These are phyloP conservation scores for Debaryomyces tyrocola DNA, from an alignment of 805 yeast species.

Conservation along the genomic window DNA sequence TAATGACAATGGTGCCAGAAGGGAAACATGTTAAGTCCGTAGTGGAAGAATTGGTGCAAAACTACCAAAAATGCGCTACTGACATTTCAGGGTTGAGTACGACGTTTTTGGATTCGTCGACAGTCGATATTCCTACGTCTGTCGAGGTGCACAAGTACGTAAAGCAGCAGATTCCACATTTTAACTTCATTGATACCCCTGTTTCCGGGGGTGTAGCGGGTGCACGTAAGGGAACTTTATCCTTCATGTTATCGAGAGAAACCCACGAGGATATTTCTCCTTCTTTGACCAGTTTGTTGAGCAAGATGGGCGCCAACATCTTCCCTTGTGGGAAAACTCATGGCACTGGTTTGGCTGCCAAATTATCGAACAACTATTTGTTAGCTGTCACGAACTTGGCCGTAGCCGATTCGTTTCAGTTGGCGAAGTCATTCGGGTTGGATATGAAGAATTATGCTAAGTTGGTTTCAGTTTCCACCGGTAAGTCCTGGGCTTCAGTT, in stretches of 20 bases:
- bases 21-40: slow-evolving; percentile 48
- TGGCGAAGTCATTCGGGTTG: slow-evolving; percentile 50
- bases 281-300: slow-evolving; percentile 26
- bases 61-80: slow-evolving; percentile 19
- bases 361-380: slow-evolving; percentile 52
- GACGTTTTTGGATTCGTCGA: slow-evolving; percentile 49
- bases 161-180: slow-evolving; percentile 27
- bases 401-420: slow-evolving; percentile 54
- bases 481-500: slow-evolving; percentile 54
- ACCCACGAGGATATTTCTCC: slow-evolving; percentile 28
- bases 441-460: slow-evolving; percentile 47
- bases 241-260: slow-evolving; percentile 51
- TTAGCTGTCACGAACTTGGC: slow-evolving; percentile 55
- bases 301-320: slow-evolving; percentile 48
- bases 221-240: slow-evolving; percentile 50
- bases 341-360: slow-evolving; percentile 56
- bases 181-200: slow-evolving; percentile 54
- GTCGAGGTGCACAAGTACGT: slow-evolving; percentile 37
- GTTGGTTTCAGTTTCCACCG: slow-evolving; percentile 51
- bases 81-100: slow-evolving; percentile 15
- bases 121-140: slow-evolving; percentile 52
- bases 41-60: slow-evolving; percentile 36
- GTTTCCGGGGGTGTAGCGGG: slow-evolving; percentile 59
- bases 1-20: slow-evolving; percentile 57
- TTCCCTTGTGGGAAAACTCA: slow-evolving; percentile 50